These are phyloP conservation scores for Trametes versicolor DNA, from an alignment of 1,284 basidiomycete genomes.

Conservation along the genomic window DNA sequence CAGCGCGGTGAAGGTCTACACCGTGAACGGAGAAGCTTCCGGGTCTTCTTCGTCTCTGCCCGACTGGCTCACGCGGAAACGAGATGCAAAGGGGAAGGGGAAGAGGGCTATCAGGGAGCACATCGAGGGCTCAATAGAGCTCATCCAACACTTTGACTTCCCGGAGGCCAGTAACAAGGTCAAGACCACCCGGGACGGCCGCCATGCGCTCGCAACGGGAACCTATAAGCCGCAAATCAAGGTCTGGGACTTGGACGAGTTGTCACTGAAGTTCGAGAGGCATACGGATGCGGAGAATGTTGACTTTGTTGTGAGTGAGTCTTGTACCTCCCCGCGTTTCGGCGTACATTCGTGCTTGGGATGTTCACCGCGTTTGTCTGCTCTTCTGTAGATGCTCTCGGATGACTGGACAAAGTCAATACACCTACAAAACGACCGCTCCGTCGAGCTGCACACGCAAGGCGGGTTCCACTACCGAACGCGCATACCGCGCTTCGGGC, in stretches of 20 bases:
- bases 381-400: slow-evolving; percentile 81
- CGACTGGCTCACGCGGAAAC: slow-evolving; percentile 88
- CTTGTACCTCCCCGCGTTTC: slow-evolving; percentile 29
- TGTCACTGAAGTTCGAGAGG: slow-evolving; percentile 95
- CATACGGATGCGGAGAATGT: slow-evolving; percentile 98
- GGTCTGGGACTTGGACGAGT: slow-evolving; percentile 94
- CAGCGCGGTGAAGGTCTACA: slow-evolving; percentile 81
- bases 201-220: slow-evolving; percentile 93
- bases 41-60: slow-evolving; percentile 88
- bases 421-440: slow-evolving; percentile 96
- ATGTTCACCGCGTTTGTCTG: slow-evolving; percentile 3
- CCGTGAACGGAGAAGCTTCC: slow-evolving; percentile 87
- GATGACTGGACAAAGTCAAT: slow-evolving; percentile 99
- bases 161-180: slow-evolving; percentile 95
- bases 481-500: slow-evolving; percentile 94
- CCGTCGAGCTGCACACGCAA: slow-evolving; percentile 94
- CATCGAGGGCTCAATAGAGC: slow-evolving; percentile 82
- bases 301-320: slow-evolving; percentile 93
- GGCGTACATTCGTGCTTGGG: not conserved
- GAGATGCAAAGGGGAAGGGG: slow-evolving; percentile 65
- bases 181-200: slow-evolving; percentile 91
- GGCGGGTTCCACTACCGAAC: slow-evolving; percentile 93
- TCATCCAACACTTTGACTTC: slow-evolving; percentile 96
- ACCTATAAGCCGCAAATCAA: slow-evolving; percentile 99
- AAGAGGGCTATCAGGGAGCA: slow-evolving; percentile 73